phyloP scores from a whole-genome alignment of 768 basidiomycete genomes.

The Serendipita sp. region DNA sequence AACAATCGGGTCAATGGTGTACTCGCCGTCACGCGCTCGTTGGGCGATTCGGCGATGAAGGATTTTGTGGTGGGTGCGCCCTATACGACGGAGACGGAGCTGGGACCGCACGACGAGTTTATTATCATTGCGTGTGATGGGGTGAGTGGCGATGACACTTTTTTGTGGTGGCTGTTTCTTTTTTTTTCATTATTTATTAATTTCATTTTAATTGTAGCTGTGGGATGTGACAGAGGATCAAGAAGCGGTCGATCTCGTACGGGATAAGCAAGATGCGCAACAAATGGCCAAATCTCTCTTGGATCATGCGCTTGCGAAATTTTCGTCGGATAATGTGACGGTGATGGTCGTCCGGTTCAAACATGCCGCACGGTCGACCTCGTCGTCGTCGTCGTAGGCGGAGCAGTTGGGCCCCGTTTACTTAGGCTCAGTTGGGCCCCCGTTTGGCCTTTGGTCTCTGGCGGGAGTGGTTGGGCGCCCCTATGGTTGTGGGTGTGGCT shows the following conservation, averaged over 20 bases:
- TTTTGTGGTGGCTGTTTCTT: not conserved
- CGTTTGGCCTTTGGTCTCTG: too few relatives aligned
- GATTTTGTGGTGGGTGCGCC: slow-evolving; percentile 97
- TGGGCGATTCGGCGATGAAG: slow-evolving; percentile 98
- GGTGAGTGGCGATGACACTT: slow-evolving; percentile 40
- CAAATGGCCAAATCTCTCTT: slow-evolving; percentile 59
- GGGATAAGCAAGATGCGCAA: slow-evolving; percentile 58
- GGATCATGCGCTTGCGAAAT: slow-evolving; percentile 70
- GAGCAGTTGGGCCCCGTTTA: too few relatives aligned
- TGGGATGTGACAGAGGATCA: slow-evolving; percentile 96
- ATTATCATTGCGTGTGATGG: slow-evolving; percentile 95
- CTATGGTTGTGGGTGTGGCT: too few relatives aligned
- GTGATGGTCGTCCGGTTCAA: slow-evolving; percentile 72
- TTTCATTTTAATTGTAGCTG: slow-evolving; percentile 35
- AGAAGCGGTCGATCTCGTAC: slow-evolving; percentile 72
- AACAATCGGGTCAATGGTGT: slow-evolving; percentile 97
- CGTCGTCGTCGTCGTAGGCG: too few relatives aligned
- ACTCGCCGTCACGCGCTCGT: slow-evolving; percentile 83
- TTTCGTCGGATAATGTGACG: slow-evolving; percentile 91
- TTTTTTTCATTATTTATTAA: not conserved
- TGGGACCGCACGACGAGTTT: slow-evolving; percentile 86
- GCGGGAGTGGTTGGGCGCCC: too few relatives aligned
- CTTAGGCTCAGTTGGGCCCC: too few relatives aligned
- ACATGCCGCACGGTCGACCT: too few relatives aligned
- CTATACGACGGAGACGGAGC: slow-evolving; percentile 93